Conservation (phyloP, 805 yeast genomes). For the Kodamaea kaohsiungensis region DNA sequence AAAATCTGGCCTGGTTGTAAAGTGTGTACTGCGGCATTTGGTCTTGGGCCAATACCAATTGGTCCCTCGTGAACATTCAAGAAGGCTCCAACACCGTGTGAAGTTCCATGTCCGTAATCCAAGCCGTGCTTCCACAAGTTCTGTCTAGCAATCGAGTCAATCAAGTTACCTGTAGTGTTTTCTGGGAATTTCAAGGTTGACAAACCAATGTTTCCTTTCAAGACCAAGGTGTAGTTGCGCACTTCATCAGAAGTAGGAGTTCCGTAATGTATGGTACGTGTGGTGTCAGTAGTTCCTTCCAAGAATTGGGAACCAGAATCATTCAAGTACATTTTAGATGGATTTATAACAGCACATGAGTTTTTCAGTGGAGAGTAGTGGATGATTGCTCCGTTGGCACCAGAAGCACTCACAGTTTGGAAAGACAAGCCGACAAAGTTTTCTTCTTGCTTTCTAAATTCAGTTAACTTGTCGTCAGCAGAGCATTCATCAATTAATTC, state of each 20-base stretch:
- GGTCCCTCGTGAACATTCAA: constrained; percentile 67
- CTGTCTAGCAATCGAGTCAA: constrained; percentile 61
- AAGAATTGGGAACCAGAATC: constrained; percentile 64
- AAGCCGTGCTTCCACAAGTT: constrained; percentile 56
- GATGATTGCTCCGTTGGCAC: constrained; percentile 74
- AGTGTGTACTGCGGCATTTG: constrained; percentile 44
- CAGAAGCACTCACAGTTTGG: constrained; percentile 73
- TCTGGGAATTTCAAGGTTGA: constrained; percentile 54
- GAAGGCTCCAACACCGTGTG: constrained; percentile 64
- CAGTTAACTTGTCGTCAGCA: constrained; percentile 52
- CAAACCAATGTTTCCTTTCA: constrained; percentile 57
- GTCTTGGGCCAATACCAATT: constrained; percentile 59
- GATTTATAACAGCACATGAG: constrained; percentile 49
- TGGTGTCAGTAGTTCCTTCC: constrained; percentile 66
- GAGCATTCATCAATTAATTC: constrained; percentile 56
- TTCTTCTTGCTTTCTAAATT: constrained; percentile 40
- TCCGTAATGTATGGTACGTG: constrained; percentile 59
- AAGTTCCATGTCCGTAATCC: constrained; percentile 65
- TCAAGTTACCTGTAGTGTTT: constrained; percentile 52
- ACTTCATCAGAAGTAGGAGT: constrained; percentile 48
- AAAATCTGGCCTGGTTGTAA: constrained; percentile 56
- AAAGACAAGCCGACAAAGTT: constrained; percentile 66
- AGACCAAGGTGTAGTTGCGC: constrained; percentile 54
- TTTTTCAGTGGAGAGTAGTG: constrained; percentile 64
- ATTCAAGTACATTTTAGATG: constrained; percentile 51